A percentile compares a stretch with the other conserved stretches of the same genome.
Evolutionary conservation across 345 rosid species (phyloP).

Genomic region (Firmiana major): DNA sequence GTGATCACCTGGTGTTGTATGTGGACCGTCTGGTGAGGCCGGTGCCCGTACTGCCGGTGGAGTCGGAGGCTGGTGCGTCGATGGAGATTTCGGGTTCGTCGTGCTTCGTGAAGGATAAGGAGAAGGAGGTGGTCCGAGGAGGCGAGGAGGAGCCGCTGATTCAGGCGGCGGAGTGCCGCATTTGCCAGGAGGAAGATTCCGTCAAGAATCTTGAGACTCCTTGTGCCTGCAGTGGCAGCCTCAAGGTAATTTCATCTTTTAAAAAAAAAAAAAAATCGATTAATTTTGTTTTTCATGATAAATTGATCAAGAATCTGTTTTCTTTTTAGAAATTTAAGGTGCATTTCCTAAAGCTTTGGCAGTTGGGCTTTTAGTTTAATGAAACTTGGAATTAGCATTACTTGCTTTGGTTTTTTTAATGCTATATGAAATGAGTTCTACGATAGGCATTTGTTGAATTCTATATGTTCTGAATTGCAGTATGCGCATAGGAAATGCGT

Average conservation of each 20-base stretch:
- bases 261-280: not conserved
- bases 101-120: constrained; percentile 20
- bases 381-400: not conserved
- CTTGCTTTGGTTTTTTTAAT: not conserved
- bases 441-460: not conserved
- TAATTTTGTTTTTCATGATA: not conserved
- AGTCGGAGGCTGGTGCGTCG: constrained; percentile 27
- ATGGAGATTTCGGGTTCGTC: constrained; percentile 21
- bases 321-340: not conserved
- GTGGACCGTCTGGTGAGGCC: constrained; percentile 55
- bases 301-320: not conserved
- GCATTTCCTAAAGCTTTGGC: not conserved
- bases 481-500: constrained; percentile 90
- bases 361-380: not conserved
- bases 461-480: constrained; percentile 33
- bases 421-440: not conserved
- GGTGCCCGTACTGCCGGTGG: constrained; percentile 21
- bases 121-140: constrained; percentile 24
- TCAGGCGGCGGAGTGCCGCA: constrained; percentile 74
- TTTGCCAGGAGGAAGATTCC: constrained; percentile 90
- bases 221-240: constrained; percentile 85
- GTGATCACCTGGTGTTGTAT: constrained; percentile 58
- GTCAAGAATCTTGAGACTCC: constrained; percentile 69
- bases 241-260: constrained; percentile 49
- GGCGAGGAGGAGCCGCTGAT: constrained; percentile 52